A percentile compares a stretch with the other conserved stretches of the same genome.
These are phyloP conservation scores for Mercurialis annua DNA, from an alignment of 345 rosid genomes.

Conservation along the genomic window DNA sequence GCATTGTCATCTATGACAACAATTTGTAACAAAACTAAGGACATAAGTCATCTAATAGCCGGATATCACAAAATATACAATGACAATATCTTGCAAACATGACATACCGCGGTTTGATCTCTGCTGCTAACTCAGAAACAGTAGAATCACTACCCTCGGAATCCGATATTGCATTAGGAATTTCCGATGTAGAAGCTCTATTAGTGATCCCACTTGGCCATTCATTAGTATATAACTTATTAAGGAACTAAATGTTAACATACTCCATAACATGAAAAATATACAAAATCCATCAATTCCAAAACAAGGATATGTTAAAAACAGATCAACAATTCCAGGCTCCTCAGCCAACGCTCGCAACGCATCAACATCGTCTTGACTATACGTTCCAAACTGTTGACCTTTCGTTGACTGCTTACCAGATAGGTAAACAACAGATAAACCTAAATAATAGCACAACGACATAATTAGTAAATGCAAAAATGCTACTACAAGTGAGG, in stretches of 20 bases:
- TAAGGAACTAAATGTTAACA: slow-evolving; percentile 40
- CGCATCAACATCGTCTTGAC: slow-evolving; percentile 81
- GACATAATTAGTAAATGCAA: slow-evolving; percentile 21
- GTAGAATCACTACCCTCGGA: slow-evolving; percentile 48
- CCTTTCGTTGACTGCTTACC: slow-evolving; percentile 56
- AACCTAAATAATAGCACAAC: slow-evolving; percentile 51
- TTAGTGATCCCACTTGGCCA: slow-evolving; percentile 83
- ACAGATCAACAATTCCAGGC: slow-evolving; percentile 70
- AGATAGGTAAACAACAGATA: slow-evolving; percentile 75
- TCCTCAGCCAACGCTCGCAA: slow-evolving; percentile 94
- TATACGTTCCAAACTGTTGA: slow-evolving; percentile 68
- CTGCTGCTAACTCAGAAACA: slow-evolving; percentile 68
- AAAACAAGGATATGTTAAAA: slow-evolving; percentile 78
- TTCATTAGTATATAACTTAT: slow-evolving; percentile 63
- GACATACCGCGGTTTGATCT: slow-evolving; percentile 85
- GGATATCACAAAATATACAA: neutral
- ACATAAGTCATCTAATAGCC: no score
- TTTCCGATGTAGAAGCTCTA: slow-evolving; percentile 49
- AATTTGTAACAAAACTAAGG: no score
- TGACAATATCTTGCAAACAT: slow-evolving; percentile 12
- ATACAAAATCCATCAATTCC: neutral
- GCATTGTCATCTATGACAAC: neutral
- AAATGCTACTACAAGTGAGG: no score
- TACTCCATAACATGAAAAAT: neutral
- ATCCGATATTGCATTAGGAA: slow-evolving; percentile 53